Evolutionary conservation across 257 asterid species (phyloP), one percentile per base, ranked within the genome.

Genomic region (Anisodus tanguticus): DNA sequence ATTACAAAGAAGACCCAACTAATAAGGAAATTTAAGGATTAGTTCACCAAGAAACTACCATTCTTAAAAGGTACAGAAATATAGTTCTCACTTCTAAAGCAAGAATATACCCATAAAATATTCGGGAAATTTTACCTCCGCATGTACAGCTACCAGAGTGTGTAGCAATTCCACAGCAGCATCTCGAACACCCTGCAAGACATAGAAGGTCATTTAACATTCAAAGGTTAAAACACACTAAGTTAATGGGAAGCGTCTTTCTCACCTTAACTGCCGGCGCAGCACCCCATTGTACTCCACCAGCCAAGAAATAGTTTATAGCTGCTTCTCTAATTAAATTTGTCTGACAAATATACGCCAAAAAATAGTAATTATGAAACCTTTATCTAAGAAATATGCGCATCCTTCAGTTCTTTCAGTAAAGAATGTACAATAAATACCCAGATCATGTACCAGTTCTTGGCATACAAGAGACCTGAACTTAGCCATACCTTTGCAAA

Each of bases 201-300:
- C 76, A 78, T 49, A 87, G 83, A 53, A 66, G 84, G 64, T 45
- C 70, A 86, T 69, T 45, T 59, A 84, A 79, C 17, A 49, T 80
- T 59, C 57, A 79, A 54, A 70, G 47, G 15, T 45, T 54, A 58
- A 79, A 88, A 85, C 64, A 43, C 84, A 55, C 71, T 5, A 70
- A 77, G 31, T 57, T 53, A 31, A 53, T 5, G 64, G 47, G 47
- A 60, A 84, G 76, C 12, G 62, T 77, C 49, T 37, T 85, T 74
- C 95, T 88, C 86, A 95, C 99, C 89, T 91, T 94, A 82, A 97
- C 97, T 59, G 92, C 90, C 87, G 99, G 97, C 47, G 98, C 97
- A 82, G 92, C 95, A 78, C 98, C 99, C 99, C 99, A 97, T 69
- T 93, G 97, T 84, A 93, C 87, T 88, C 97, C 98, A 87, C 95